Percentiles rank a stretch among this genome's conserved stretches.
These are phyloP conservation scores for Kurtzmaniella quercitrusa DNA, from an alignment of 1,139 yeast genomes.

Conservation along the genomic window DNA sequence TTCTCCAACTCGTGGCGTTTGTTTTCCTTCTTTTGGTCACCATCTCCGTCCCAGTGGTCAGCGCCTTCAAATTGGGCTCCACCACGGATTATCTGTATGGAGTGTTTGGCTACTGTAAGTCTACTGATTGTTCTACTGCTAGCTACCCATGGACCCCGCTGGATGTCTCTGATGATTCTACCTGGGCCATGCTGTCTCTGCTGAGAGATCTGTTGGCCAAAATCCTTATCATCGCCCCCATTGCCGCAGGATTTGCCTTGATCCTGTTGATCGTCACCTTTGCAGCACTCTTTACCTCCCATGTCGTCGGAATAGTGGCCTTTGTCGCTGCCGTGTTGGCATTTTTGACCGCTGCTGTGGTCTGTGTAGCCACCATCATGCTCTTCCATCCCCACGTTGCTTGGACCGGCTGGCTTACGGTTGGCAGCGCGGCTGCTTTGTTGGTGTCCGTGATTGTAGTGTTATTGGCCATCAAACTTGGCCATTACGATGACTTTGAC, in stretches of 20 bases:
- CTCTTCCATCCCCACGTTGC: slow-evolving; percentile 58
- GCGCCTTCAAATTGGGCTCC: slow-evolving; percentile 32
- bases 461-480: slow-evolving; percentile 18
- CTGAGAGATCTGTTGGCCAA: slow-evolving; percentile 67
- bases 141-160: slow-evolving; percentile 31
- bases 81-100: slow-evolving; percentile 62
- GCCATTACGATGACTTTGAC: slow-evolving; percentile 22
- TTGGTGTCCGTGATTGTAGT: slow-evolving; percentile 31
- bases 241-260: slow-evolving; percentile 75
- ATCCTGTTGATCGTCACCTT: slow-evolving; percentile 34
- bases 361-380: slow-evolving; percentile 51
- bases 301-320: slow-evolving; percentile 20
- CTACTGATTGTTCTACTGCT: slow-evolving; percentile 44
- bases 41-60: slow-evolving; percentile 45
- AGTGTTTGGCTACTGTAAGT: slow-evolving; percentile 74
- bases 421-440: slow-evolving; percentile 59
- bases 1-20: slow-evolving; percentile 31
- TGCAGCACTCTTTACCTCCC: slow-evolving; percentile 28
- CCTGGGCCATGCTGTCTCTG: slow-evolving; percentile 22
- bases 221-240: slow-evolving; percentile 72
- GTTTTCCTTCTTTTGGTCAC: slow-evolving; percentile 51
- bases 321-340: slow-evolving; percentile 36
- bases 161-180: slow-evolving; percentile 11
- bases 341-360: slow-evolving; percentile 48
- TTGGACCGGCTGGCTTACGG: slow-evolving; percentile 68